Base-by-base conservation (phyloP, 495 filamentous ascomycete genomes). In the Talaromyces proteolyticus region DNA sequence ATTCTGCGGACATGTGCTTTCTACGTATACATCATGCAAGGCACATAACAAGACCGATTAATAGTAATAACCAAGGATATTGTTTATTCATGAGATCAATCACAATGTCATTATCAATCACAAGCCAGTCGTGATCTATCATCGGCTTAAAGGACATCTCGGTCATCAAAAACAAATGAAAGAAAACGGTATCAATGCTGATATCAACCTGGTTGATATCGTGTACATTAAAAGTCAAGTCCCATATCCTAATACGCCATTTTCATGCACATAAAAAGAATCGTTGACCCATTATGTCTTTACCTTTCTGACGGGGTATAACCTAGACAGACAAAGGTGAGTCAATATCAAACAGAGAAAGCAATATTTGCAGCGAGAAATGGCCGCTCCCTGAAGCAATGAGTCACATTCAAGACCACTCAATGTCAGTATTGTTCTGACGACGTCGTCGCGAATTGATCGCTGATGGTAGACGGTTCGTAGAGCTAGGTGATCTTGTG, bases 391-490 rank as follows among this genome's bases (percentile, higher is more conserved):
- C 45, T 54, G 40, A 51, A 11, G n/a, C 14, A 37, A n/a, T 47
- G 19, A 16, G 8, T 24, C 4, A 39, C 21, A 37, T 14, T 38
- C 59, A 53, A 17, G 52, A 51, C 66, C 68, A 70, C 39, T 75
- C 72, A 24, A 65, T 52, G 40, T 75, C 71, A 17, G 58, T 56
- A 39, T 63, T 59, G 12, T 66, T 68, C 14, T 65, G 65, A 7
- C 67, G 66, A 23, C 68, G 66, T 23, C 69, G 67, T 41, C 70
- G 62, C 23, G 69, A 67, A 42, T 72, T 61, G 19, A 73, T 57
- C 0, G 69, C 50, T 70, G 29, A 53, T 6, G 47, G 42, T 41
- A 57, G 60, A 17, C 70, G 65, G 19, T 65, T 66, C 40, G 55
- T 60, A 18, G 69, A 70, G 53, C 42, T 63, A n/a, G 68, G 53